Evolutionary conservation across 306 rosid species (phyloP).

Genomic region (Corylus avellana): DNA sequence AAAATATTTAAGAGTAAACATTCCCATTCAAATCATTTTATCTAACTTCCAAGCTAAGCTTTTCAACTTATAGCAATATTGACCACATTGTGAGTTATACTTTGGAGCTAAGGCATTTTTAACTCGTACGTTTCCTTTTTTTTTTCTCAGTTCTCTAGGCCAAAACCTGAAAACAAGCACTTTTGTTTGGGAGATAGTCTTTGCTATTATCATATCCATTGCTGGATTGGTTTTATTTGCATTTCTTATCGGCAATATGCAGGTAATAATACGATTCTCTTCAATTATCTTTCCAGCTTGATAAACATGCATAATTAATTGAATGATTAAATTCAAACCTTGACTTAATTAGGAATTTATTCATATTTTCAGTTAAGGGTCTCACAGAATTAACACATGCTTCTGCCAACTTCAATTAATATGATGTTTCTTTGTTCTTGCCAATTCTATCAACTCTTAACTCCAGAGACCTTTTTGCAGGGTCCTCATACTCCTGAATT

Average conservation of each 20-base stretch:
- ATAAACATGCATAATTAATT: too few species aligned
- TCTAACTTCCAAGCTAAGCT: background rate
- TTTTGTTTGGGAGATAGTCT: constrained; percentile 50
- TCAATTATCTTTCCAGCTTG: too few species aligned
- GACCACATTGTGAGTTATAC: background rate
- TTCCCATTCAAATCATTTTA: background rate
- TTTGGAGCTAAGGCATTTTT: background rate
- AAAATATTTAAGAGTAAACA: background rate
- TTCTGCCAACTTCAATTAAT: too few species aligned
- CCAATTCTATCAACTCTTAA: background rate
- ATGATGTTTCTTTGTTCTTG: too few species aligned
- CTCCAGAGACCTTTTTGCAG: background rate
- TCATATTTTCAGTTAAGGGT: too few species aligned
- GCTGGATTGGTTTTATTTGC: constrained; percentile 78
- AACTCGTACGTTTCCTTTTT: background rate
- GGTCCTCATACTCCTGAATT: too few species aligned
- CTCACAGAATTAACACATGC: too few species aligned
- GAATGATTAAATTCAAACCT: too few species aligned
- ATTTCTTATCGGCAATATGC: constrained; percentile 88
- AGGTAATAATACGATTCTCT: constrained; percentile 48
- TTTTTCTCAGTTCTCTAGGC: constrained; percentile 68
- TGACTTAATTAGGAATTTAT: too few species aligned
- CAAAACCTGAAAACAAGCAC: constrained; percentile 78
- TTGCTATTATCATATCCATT: constrained; percentile 66
- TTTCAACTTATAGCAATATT: background rate